Percentiles rank a stretch among this genome's conserved stretches.
Evolutionary conservation across 148 eudicot genomes (phyloP).

Genomic region (Suaeda aralocaspica): DNA sequence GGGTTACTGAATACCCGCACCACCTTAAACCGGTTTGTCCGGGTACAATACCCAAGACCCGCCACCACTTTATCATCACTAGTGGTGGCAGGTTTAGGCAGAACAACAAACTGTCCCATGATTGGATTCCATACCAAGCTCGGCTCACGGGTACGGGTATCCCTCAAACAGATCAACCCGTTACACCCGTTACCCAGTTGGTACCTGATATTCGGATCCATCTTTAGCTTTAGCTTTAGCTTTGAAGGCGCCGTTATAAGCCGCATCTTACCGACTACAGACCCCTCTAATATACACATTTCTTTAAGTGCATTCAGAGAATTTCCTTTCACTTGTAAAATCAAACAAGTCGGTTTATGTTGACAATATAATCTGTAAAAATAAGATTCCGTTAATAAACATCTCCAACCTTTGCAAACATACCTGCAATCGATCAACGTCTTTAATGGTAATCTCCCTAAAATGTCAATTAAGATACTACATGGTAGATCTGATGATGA

Average conservation of each 20-base stretch:
- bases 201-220: conserved; percentile 13
- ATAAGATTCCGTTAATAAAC: conserved; percentile 28
- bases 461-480: conserved; percentile 33
- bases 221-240: too few relatives aligned
- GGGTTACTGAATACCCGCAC: conserved; percentile 24
- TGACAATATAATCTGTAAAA: conserved; percentile 26
- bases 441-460: conserved; percentile 35
- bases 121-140: conserved; percentile 35
- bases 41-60: conserved; percentile 33
- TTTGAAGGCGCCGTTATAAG: too few relatives aligned
- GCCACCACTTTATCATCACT: conserved; percentile 26
- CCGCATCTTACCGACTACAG: too few relatives aligned
- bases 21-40: conserved; percentile 27
- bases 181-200: conserved; percentile 41
- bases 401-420: conserved; percentile 47
- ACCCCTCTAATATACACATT: too few relatives aligned
- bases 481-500: conserved; percentile 29
- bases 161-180: conserved; percentile 36
- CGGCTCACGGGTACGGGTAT: conserved; percentile 26
- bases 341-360: conserved; percentile 25
- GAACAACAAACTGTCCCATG: conserved; percentile 24
- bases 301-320: conserved; percentile 12
- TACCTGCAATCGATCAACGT: conserved; percentile 31
- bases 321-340: conserved; percentile 23
- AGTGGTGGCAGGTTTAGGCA: conserved; percentile 18